Conservation (phyloP, 495 filamentous ascomycete genomes). For the Aspergillus campestris region DNA sequence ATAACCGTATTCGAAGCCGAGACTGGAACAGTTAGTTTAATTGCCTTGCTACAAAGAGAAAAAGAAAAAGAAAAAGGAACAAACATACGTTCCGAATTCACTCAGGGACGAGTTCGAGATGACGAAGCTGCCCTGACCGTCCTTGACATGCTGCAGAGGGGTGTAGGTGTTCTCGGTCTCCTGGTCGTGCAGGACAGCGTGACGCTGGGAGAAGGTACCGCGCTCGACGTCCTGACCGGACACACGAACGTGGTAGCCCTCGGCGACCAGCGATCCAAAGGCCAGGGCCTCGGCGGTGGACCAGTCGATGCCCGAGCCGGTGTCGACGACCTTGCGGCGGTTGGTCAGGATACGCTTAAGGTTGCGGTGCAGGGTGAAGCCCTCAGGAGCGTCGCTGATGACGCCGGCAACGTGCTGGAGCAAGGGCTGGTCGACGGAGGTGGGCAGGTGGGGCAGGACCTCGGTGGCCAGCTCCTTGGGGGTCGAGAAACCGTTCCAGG, state of each 20-base stretch:
- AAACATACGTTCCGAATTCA: conserved; percentile 74
- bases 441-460: conserved; percentile 86
- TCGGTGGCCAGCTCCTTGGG: conserved; percentile 95
- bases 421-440: conserved; percentile 60
- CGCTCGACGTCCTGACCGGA: conserved; percentile 98
- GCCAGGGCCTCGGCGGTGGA: conserved; percentile 94
- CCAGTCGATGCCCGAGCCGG: conserved; percentile 96
- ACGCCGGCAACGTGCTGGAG: conserved; percentile 71
- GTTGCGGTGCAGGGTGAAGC: conserved; percentile 84
- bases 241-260: conserved; percentile 93
- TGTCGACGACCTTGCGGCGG: conserved; percentile 84
- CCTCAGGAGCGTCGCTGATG: conserved; percentile 69
- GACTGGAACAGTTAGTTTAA: conserved; percentile 35
- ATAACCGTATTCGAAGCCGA: conserved; percentile 98
- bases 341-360: conserved; percentile 89
- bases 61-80: background rate
- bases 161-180: conserved; percentile 87
- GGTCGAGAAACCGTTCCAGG: conserved; percentile 98
- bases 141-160: conserved; percentile 77
- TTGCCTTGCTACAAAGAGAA: background rate
- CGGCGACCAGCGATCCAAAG: conserved; percentile 80
- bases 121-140: conserved; percentile 87
- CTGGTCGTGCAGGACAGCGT: conserved; percentile 96
- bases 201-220: conserved; percentile 98
- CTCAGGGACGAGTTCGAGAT: conserved; percentile 96